Conservation (phyloP, 495 filamentous ascomycete species). For the Hypoxylon crocopeplum region DNA sequence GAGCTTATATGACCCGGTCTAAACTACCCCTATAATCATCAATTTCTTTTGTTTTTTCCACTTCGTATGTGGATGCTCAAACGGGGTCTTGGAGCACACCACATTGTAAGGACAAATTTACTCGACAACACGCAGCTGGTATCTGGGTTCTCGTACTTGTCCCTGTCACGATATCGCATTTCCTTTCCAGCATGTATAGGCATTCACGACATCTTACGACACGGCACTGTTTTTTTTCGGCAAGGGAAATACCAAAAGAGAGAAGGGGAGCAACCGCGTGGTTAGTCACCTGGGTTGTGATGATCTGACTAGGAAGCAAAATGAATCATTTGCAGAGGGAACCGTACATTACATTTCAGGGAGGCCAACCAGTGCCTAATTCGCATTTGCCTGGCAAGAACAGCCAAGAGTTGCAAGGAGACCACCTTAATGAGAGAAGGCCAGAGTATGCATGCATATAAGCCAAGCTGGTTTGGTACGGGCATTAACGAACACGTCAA, state of each 20-base stretch:
- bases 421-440: not conserved
- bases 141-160: conserved; percentile 13
- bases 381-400: not conserved
- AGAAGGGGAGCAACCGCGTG: conserved; percentile 3
- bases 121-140: conserved; percentile 20
- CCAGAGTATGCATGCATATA: not conserved
- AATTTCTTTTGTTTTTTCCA: conserved; percentile 14
- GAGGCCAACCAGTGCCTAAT: not conserved
- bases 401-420: not conserved
- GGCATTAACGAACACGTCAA: no score
- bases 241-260: conserved; percentile 28
- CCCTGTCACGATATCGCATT: conserved; percentile 2
- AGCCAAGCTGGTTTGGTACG: conserved; percentile 18
- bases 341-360: conserved; percentile 3
- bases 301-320: conserved; percentile 16
- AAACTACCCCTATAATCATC: conserved; percentile 28
- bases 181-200: conserved; percentile 27
- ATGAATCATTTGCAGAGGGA: conserved; percentile 21
- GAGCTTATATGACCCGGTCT: conserved; percentile 37
- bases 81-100: conserved; percentile 1
- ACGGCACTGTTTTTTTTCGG: conserved; percentile 21
- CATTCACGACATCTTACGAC: conserved; percentile 34
- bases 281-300: not conserved
- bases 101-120: not conserved
- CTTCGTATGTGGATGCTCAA: not conserved